phyloP scores from a whole-genome alignment of 2,329 filamentous ascomycete genomes.

The Hyphodiscus sp. region DNA sequence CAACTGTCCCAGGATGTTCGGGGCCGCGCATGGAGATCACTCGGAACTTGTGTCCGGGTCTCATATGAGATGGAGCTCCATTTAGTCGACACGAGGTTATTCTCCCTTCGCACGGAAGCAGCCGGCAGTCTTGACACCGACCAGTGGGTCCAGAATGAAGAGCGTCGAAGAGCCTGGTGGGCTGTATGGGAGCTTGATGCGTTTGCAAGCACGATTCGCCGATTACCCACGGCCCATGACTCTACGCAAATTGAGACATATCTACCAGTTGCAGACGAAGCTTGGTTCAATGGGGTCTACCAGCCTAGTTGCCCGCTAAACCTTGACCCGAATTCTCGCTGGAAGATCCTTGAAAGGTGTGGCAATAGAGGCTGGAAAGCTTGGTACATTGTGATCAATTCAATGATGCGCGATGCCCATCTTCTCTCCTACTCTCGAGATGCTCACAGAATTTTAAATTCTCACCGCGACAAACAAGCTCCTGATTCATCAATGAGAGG shows the following conservation, averaged over 20 bases:
- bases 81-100: slow-evolving; percentile 8
- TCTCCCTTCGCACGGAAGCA: not conserved
- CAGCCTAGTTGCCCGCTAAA: slow-evolving; percentile 28
- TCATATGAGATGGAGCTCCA: slow-evolving; percentile 15
- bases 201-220: slow-evolving; percentile 34
- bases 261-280: slow-evolving; percentile 31
- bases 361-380: slow-evolving; percentile 31
- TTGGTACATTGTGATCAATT: slow-evolving; percentile 36
- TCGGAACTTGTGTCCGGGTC: slow-evolving; percentile 24
- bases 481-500: no score
- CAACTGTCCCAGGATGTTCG: slow-evolving; percentile 32
- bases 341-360: slow-evolving; percentile 27
- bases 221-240: slow-evolving; percentile 32
- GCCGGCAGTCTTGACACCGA: not conserved
- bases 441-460: no score
- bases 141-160: slow-evolving; percentile 29
- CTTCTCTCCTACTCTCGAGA: slow-evolving; percentile 22
- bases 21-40: slow-evolving; percentile 32
- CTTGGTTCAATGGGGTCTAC: slow-evolving; percentile 28
- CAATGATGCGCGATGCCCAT: slow-evolving; percentile 34
- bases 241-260: slow-evolving; percentile 31
- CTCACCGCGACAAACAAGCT: no score
- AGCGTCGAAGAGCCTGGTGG: slow-evolving; percentile 34
- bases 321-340: slow-evolving; percentile 26
- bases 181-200: slow-evolving; percentile 38